Evolutionary conservation across 2,329 filamentous ascomycete genomes (phyloP).

Genomic region (Sodiomyces alkalinus): DNA sequence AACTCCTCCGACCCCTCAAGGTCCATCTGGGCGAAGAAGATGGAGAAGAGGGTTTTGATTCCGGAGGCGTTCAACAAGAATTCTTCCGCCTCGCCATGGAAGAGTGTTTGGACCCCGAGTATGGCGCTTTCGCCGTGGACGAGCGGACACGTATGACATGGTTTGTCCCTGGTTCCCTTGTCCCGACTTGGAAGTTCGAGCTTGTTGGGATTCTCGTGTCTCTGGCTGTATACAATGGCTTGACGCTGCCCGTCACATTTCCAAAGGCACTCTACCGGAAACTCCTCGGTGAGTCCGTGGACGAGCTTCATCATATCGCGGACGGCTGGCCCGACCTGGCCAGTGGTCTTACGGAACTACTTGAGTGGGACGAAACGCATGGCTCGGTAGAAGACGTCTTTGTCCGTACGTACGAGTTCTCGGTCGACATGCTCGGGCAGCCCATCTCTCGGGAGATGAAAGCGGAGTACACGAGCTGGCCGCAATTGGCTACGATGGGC

Average conservation of each 20-base stretch:
- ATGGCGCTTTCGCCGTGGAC: constrained; percentile 71
- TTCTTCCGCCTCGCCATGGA: constrained; percentile 79
- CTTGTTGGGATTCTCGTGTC: constrained; percentile 78
- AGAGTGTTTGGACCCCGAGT: constrained; percentile 63
- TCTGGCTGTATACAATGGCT: constrained; percentile 80
- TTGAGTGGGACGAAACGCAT: constrained; percentile 61
- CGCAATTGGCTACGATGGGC: constrained; percentile 26
- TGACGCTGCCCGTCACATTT: constrained; percentile 82
- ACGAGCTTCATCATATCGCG: constrained; percentile 58
- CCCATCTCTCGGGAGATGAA: constrained; percentile 43
- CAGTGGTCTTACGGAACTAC: constrained; percentile 55
- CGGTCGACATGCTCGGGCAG: constrained; percentile 41
- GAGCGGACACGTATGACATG: constrained; percentile 63
- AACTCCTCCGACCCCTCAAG: constrained; percentile 74
- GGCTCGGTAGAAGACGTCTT: constrained; percentile 72
- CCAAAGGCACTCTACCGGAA: constrained; percentile 73
- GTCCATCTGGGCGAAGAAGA: constrained; percentile 69
- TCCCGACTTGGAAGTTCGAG: constrained; percentile 81
- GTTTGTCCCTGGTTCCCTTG: constrained; percentile 71
- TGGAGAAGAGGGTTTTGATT: constrained; percentile 82
- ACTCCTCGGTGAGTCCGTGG: constrained; percentile 54
- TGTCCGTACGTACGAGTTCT: constrained; percentile 75
- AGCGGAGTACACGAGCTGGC: constrained; percentile 28
- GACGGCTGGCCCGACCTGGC: constrained; percentile 81
- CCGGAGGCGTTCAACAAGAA: constrained; percentile 90